These are phyloP conservation scores for Saksenaea oblongispora DNA, from an alignment of 371 early-diverging fungal genomes.

Conservation along the genomic window DNA sequence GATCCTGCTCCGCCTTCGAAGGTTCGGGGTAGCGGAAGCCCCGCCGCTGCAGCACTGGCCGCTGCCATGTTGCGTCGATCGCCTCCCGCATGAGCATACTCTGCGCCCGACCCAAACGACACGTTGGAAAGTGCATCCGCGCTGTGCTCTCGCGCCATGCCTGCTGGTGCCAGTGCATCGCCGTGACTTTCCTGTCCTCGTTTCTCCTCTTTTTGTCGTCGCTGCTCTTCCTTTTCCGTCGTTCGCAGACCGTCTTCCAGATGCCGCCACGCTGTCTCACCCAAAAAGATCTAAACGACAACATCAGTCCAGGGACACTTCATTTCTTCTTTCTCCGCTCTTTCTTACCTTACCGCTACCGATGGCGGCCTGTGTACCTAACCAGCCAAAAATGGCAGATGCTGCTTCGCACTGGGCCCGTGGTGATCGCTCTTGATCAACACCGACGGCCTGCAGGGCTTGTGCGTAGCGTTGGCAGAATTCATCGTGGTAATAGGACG, in stretches of 20 bases:
- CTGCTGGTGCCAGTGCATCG: constrained; percentile 6
- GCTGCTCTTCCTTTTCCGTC: constrained; percentile 34
- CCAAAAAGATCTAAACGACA: constrained; percentile 58
- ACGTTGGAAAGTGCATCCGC: constrained; percentile 32
- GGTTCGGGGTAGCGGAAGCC: constrained; percentile 20
- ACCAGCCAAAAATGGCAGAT: constrained; percentile 68
- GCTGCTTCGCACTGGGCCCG: constrained; percentile 62
- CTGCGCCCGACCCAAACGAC: constrained; percentile 39
- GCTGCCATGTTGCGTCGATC: constrained; percentile 15
- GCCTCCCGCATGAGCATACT: constrained; percentile 10
- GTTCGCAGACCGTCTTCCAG: constrained; percentile 61
- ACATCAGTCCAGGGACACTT: background rate
- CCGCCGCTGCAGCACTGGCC: constrained; percentile 20
- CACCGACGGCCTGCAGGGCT: constrained; percentile 42
- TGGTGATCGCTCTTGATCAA: constrained; percentile 33
- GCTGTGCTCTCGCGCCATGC: constrained; percentile 27
- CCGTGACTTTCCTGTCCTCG: constrained; percentile 17
- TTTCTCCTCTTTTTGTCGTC: constrained; percentile 27
- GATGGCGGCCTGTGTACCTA: constrained; percentile 61
- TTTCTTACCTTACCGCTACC: constrained; percentile 62
- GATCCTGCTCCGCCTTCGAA: constrained; percentile 8
- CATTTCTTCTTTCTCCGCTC: background rate
- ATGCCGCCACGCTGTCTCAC: constrained; percentile 68
- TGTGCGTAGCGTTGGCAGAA: constrained; percentile 69
- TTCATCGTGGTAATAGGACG: constrained; percentile 57